Evolutionary conservation across 2,329 filamentous ascomycete species (phyloP).

Genomic region (Coniochaeta sp.): DNA sequence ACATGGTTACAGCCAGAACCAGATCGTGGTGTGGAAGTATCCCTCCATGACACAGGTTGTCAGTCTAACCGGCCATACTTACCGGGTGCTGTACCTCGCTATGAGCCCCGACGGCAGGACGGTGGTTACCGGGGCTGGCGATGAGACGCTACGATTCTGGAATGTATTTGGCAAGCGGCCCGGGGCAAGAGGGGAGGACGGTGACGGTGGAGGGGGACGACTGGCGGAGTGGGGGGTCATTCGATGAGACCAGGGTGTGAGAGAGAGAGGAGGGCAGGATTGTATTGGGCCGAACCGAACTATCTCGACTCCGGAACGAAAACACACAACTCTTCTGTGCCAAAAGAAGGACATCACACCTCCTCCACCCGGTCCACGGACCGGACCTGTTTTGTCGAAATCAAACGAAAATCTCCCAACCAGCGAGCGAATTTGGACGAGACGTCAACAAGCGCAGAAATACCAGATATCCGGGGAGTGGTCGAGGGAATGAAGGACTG

Average conservation of each 20-base stretch:
- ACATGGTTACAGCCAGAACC: constrained; percentile 95
- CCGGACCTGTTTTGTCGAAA: neutral
- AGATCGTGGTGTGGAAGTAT: constrained; percentile 99
- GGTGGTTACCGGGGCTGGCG: constrained; percentile 91
- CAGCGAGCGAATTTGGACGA: neutral
- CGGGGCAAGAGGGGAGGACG: constrained; percentile 44
- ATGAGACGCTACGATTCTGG: constrained; percentile 96
- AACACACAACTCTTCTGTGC: constrained; percentile 3
- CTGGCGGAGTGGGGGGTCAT: constrained; percentile 81
- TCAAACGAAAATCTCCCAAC: neutral
- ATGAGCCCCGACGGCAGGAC: constrained; percentile 96
- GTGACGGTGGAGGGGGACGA: constrained; percentile 37
- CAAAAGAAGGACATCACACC: neutral
- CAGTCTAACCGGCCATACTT: constrained; percentile 91
- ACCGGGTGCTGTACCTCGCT: constrained; percentile 88
- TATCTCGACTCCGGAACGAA: constrained; percentile 1
- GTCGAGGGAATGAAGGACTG: neutral
- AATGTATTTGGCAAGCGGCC: constrained; percentile 85
- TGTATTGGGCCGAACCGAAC: neutral
- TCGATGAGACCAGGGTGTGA: constrained; percentile 41
- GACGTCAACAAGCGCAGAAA: neutral
- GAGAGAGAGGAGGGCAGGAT: neutral
- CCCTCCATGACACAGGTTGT: constrained; percentile 96
- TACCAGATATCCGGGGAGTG: neutral
- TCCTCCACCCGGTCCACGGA: neutral